Evolutionary conservation across 495 filamentous ascomycete species (phyloP).

Genomic region (Pseudotulostoma volvatum): DNA sequence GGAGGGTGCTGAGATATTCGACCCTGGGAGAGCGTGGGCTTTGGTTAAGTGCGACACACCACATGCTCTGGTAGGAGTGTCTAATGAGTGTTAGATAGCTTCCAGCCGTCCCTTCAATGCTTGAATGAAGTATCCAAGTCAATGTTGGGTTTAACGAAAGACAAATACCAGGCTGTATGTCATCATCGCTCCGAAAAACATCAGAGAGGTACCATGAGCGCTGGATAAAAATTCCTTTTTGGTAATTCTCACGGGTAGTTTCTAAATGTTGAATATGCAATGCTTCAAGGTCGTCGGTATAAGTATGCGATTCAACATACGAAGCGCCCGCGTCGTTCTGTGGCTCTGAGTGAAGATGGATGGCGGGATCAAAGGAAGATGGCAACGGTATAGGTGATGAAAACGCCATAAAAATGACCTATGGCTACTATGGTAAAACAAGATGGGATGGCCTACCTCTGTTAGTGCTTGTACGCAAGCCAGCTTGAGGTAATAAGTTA

Average conservation of each 20-base stretch:
- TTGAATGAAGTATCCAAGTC: not conserved
- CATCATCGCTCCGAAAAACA: constrained; percentile 47
- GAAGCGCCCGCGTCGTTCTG: constrained; percentile 11
- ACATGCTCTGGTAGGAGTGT: too few relatives aligned
- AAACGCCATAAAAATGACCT: constrained; percentile 13
- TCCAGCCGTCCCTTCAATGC: too few relatives aligned
- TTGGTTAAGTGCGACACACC: too few relatives aligned
- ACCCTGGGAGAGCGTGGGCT: constrained; percentile 6
- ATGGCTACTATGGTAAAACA: too few relatives aligned
- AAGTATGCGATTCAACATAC: constrained; percentile 21
- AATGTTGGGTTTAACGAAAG: not conserved
- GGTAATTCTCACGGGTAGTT: constrained; percentile 29
- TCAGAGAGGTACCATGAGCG: constrained; percentile 40
- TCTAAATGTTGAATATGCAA: constrained; percentile 35
- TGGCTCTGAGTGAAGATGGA: constrained; percentile 34
- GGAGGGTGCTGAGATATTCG: constrained; percentile 12
- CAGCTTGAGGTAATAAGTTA: too few relatives aligned
- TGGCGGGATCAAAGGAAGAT: constrained; percentile 37
- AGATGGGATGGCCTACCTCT: too few relatives aligned
- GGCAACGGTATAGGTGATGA: constrained; percentile 19
- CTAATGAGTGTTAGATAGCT: constrained; percentile 12
- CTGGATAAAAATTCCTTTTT: constrained; percentile 41
- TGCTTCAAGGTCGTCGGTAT: constrained; percentile 47
- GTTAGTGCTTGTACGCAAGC: too few relatives aligned
- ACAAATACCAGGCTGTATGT: constrained; percentile 30